A percentile compares a stretch with the other conserved stretches of the same genome.
Evolutionary conservation across 768 basidiomycete species (phyloP).

Genomic region (Auricularia sp.): DNA sequence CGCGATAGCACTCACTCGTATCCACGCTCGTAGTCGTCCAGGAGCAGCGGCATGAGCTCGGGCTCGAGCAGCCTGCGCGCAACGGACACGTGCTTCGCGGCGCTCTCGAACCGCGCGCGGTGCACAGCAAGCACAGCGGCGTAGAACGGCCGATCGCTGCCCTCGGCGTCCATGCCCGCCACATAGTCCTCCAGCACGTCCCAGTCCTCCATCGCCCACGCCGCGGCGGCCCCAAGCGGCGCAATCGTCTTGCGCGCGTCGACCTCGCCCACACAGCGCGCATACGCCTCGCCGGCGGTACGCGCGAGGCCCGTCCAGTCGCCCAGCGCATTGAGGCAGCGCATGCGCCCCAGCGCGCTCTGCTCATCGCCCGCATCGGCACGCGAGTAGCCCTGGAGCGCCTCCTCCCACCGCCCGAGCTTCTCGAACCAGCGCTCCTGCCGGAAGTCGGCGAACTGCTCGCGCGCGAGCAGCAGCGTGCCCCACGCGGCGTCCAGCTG

Average conservation of each 20-base stretch:
- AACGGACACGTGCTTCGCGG: slow-evolving; percentile 31
- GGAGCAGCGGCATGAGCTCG: slow-evolving; percentile 35
- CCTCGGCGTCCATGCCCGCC: slow-evolving; percentile 35
- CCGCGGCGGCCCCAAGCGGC: slow-evolving; percentile 37
- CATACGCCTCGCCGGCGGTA: slow-evolving; percentile 32
- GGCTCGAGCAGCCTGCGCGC: slow-evolving; percentile 35
- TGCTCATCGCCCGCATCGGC: slow-evolving; percentile 18
- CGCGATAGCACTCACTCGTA: slow-evolving; percentile 28
- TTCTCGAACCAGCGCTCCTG: slow-evolving; percentile 42
- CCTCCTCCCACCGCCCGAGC: slow-evolving; percentile 40
- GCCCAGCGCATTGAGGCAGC: slow-evolving; percentile 38
- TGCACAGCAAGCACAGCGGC: slow-evolving; percentile 39
- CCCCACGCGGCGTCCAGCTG: slow-evolving; percentile 41
- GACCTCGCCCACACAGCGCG: slow-evolving; percentile 16
- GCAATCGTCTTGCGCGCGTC: slow-evolving; percentile 34
- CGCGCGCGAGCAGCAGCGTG: slow-evolving; percentile 33
- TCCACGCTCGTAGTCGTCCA: slow-evolving; percentile 37
- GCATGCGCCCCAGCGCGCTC: slow-evolving; percentile 32
- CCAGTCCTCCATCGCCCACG: slow-evolving; percentile 39
- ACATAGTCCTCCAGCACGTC: slow-evolving; percentile 41
- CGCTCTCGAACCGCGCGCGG: slow-evolving; percentile 32
- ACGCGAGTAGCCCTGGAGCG: slow-evolving; percentile 27
- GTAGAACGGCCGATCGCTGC: slow-evolving; percentile 40
- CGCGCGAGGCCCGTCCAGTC: slow-evolving; percentile 37
- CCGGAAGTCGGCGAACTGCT: slow-evolving; percentile 27